Percentiles rank a stretch among this genome's conserved stretches.
phyloP scores from a whole-genome alignment of 2,329 filamentous ascomycete species.

The Volutella citrinella region DNA sequence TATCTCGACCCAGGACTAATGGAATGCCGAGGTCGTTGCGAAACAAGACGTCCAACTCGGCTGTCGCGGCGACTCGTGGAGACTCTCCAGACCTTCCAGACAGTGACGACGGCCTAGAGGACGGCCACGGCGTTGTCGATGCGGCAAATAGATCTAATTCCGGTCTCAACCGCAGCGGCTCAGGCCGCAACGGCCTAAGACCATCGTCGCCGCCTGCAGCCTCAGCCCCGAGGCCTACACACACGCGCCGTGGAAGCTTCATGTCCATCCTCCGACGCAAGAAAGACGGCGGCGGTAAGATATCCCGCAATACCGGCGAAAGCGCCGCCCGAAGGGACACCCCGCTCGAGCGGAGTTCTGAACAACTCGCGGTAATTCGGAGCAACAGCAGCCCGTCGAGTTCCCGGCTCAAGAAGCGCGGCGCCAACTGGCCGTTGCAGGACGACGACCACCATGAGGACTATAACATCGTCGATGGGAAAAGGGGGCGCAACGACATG shows the following conservation, averaged over 20 bases:
- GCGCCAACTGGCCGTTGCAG: slow-evolving; percentile 33
- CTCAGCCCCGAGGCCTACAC: slow-evolving; percentile 22
- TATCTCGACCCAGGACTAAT: slow-evolving; percentile 19
- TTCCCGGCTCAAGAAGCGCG: slow-evolving; percentile 25
- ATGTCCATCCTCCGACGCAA: slow-evolving; percentile 64
- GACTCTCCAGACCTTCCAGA: slow-evolving; percentile 59
- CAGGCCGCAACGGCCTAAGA: slow-evolving; percentile 37
- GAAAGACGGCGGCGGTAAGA: slow-evolving; percentile 46
- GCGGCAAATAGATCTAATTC: slow-evolving; percentile 22
- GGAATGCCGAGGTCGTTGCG: slow-evolving; percentile 36
- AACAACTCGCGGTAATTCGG: slow-evolving; percentile 48
- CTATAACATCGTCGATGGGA: slow-evolving; percentile 21
- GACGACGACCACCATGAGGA: slow-evolving; percentile 30
- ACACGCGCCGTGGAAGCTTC: slow-evolving; percentile 46
- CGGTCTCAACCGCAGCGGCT: slow-evolving; percentile 41
- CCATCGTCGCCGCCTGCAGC: slow-evolving; percentile 16
- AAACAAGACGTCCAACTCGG: slow-evolving; percentile 24
- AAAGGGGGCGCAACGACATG: slow-evolving; percentile 22
- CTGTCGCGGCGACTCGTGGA: slow-evolving; percentile 36
- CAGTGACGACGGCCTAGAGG: slow-evolving; percentile 48
- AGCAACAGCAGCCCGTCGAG: slow-evolving; percentile 26
- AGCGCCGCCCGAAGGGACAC: slow-evolving; percentile 62
- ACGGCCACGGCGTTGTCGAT: slow-evolving; percentile 9
- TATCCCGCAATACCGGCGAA: slow-evolving; percentile 53
- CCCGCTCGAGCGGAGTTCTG: slow-evolving; percentile 55